Evolutionary conservation across 2,329 filamentous ascomycete genomes (phyloP), one percentile per base, ranked within the genome.

Genomic region (Ceratocystis cacaofunesta): DNA sequence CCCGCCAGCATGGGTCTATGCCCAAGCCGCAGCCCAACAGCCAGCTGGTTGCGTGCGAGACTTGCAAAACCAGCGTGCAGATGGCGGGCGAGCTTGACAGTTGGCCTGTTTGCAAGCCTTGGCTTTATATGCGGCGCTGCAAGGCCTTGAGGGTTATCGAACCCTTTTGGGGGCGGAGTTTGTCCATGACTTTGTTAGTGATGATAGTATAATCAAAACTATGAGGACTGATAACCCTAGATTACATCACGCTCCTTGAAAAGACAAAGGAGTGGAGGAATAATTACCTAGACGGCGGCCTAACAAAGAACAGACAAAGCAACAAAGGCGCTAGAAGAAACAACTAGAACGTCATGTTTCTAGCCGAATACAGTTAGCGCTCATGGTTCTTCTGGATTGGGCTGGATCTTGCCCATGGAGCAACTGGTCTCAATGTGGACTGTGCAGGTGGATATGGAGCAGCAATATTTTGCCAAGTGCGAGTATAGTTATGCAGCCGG

Each of bases 81-180:
- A 76, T 80, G 30, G 69, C 70, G 43, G 22, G 22, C 22, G 22
- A 79, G 82, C 69, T 74, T 84, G 25, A 71, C 73, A n/a, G 78
- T 80, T 30, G 81, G 81, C 65, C 74, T 75, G 19, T 82, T 83
- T 69, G 81, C 78, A 25, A 83, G 84, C 71, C 80, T 81, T 1
- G 74, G 77, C 52, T 72, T 84, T 83, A 74, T 83, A 83, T 71
- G 72, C 79, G 25, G 79, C 80, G 36, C 81, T 81, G 41, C 82
- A 84, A 70, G 22, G 75, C 22, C 75, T 84, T 3, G 74, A 78
- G 68, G 71, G 70, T 36, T 36, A 36, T 36, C 32, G 32, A 10
- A 10, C 32, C 8, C 32, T 8, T 36, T 36, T 36, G 32, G 32
- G 30, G 32, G 22, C 32, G 8, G 8, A 10, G 8, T 36, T 36